Base-by-base conservation (phyloP, 2,329 filamentous ascomycete species). In the Nothopassalora personata region DNA sequence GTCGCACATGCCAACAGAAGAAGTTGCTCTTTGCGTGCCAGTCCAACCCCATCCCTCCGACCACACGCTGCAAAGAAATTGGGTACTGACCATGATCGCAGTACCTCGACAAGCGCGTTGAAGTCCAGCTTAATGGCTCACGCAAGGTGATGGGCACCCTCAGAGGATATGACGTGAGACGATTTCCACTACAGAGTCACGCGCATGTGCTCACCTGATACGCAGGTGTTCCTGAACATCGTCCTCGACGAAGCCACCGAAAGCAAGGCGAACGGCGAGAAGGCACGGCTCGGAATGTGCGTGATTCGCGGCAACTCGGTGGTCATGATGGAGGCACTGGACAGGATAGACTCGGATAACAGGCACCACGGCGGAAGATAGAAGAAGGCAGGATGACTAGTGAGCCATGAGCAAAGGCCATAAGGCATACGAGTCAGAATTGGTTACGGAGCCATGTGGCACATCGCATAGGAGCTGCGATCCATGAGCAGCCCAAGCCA, bases 101-200 rank as follows among this genome's bases (percentile, higher is more conserved):
- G 94, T 99, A 99, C 78, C 91, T 99, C 78, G 94, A 99, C 83
- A 99, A 99, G 86, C 86, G 93, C 78, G 85, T 99, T 73, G 96
- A 97, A 76, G 91, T 97, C 67, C 93, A 99, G 77, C 81, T 99
- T 56, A 99, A 99, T 77, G 94, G 94, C 72, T 96, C 92, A 76
- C 89, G 94, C 75, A 97, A 96, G 78, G 93, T 99, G 63, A 91
- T 96, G 75, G 94, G 95, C 57, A 84, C 96, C 54, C 83, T 99
- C 59, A 87, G 94, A 66, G 94, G 94, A 60, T 99, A 97, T 77
- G 94, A 99, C 86, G 94, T 97, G 79, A 66, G 88, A 71, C 23
- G 13, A 27, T 45, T 28, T 4, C n/a, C 1, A 10, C 13, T 18
- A 3, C 48, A 5, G 7, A 30, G 11, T 9, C 10, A 15, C 9